phyloP scores from a whole-genome alignment of 2,329 filamentous ascomycete genomes.

The Lachnum nothofagi region DNA sequence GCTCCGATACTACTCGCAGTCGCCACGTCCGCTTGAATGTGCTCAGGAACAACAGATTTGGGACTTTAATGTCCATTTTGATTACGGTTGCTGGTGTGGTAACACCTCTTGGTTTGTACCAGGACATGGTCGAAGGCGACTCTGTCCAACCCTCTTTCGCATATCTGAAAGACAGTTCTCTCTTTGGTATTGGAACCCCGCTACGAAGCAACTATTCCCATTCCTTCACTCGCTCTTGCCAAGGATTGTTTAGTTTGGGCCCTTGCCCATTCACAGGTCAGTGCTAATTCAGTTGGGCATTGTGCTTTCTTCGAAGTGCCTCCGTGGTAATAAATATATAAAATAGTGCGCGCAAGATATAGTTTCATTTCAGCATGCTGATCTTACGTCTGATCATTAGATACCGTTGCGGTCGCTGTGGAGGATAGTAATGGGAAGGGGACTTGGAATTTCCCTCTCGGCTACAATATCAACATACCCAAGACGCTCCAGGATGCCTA shows the following conservation, averaged over 20 bases:
- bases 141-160: conserved; percentile 30
- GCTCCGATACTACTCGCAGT: conserved; percentile 34
- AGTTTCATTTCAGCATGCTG: too few relatives aligned
- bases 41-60: conserved; percentile 25
- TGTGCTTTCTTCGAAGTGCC: too few relatives aligned
- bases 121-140: conserved; percentile 31
- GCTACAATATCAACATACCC: conserved; percentile 31
- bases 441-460: conserved; percentile 15
- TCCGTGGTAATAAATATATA: too few relatives aligned
- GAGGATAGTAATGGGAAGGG: conserved; percentile 23
- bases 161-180: conserved; percentile 36
- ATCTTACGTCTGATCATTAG: too few relatives aligned
- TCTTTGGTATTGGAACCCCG: conserved; percentile 38
- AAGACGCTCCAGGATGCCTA: conserved; percentile 34
- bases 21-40: conserved; percentile 32
- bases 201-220: conserved; percentile 29
- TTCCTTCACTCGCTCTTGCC: conserved; percentile 28
- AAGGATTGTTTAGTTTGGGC: not conserved
- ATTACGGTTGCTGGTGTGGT: conserved; percentile 40
- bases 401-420: conserved; percentile 11
- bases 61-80: conserved; percentile 31
- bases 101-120: conserved; percentile 43
- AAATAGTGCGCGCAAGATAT: too few relatives aligned
- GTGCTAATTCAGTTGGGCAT: too few relatives aligned
- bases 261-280: conserved; percentile 23